Conservation (phyloP, 192 early-diverging fungal species). For the Dissophora globulifera region DNA sequence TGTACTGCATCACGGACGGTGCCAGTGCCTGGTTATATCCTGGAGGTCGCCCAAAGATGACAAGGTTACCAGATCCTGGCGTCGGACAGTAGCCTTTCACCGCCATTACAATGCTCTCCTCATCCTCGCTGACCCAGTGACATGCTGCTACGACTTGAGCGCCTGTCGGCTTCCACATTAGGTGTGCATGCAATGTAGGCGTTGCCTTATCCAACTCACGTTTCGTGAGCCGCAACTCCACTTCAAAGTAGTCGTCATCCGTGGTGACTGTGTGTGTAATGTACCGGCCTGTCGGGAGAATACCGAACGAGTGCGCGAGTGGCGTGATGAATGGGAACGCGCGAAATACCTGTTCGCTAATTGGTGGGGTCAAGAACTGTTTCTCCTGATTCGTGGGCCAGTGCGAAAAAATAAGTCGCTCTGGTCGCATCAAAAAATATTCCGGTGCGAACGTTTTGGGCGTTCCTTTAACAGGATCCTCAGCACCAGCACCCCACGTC, state of each 20-base stretch:
- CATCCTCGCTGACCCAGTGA: conserved; percentile 36
- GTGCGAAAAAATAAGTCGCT: conserved; percentile 61
- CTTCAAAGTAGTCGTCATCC: conserved; percentile 34
- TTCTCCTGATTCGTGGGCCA: no score
- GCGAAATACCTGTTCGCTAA: no score
- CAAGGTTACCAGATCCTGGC: conserved; percentile 10
- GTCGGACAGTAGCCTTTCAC: conserved; percentile 21
- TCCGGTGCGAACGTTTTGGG: conserved; percentile 50
- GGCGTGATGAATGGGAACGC: no score
- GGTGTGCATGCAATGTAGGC: not conserved
- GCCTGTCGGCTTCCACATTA: conserved; percentile 13
- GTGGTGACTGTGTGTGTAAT: conserved; percentile 9
- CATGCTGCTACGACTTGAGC: not conserved
- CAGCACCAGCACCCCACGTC: conserved; percentile 63
- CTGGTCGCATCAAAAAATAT: conserved; percentile 61
- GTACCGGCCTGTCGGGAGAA: not conserved
- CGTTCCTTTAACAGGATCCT: not conserved
- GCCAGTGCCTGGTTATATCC: no score
- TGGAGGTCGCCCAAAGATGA: not conserved
- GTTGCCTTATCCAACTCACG: not conserved
- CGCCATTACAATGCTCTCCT: conserved; percentile 10
- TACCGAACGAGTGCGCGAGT: conserved; percentile 6
- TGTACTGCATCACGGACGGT: conserved; percentile 18
- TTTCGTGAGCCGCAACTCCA: conserved; percentile 21
- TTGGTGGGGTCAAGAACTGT: conserved; percentile 59